Evolutionary conservation across 257 asterid species (phyloP), one percentile per base, ranked within the genome.

Genomic region (Marsdenia floribunda): DNA sequence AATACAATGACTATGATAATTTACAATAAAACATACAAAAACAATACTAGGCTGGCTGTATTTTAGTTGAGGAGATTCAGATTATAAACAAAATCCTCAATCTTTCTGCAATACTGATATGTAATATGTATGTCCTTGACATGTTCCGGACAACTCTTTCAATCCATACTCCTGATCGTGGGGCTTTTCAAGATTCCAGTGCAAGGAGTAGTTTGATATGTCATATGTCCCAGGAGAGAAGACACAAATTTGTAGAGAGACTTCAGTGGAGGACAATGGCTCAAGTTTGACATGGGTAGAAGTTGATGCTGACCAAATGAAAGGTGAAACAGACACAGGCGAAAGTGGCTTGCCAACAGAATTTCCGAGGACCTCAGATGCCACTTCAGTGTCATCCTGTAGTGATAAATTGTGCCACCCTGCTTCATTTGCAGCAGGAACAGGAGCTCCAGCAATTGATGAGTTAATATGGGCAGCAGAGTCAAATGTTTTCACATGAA

Each of bases 171-270:
- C 83, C 52, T 67, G 74, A 58, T 68, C 84, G 71, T 65, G 21
- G 10, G 80, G 73, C 8, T 78, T 38, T 9, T 76, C 61, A 14
- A 86, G 63, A 78, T 82, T 86, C 98, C 98, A 95, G 73, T 85
- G 89, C 86, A 95, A 70, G 0, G 87, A 79, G 87, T 90, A 95
- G 87, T 87, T 90, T 8, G 99, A 95, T 65, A 95, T 75, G 79
- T 95, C 99, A 72, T 76, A 90, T 33, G 98, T 92, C 59, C 99
- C 99, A 0, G 96, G 93, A 71, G 93, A 80, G 79, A 95, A 90
- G 42, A 86, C 90, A 40, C 93, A 83, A 37, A 92, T 81, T 76
- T 91, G 89, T 19, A 95, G 85, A 65, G 96, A 90, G 74, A 91
- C 78, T 79, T 86, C 87, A 19, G 79, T 75, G 2, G 90, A 86